These are phyloP conservation scores for Trichoderma sp. DNA, from an alignment of 2,329 filamentous ascomycete species.

Conservation along the genomic window DNA sequence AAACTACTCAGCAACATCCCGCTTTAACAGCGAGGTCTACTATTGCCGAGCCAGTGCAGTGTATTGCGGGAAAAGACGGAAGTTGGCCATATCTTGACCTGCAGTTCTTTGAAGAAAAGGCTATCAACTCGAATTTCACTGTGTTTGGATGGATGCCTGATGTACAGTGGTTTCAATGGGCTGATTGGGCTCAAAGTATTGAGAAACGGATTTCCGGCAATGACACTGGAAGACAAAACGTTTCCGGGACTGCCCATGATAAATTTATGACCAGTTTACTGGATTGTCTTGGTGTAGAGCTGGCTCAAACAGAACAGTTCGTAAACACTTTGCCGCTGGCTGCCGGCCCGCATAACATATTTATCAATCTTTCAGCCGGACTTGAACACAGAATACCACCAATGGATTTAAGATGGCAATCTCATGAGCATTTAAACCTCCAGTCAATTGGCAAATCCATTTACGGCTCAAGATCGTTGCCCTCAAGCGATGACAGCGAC, in stretches of 20 bases:
- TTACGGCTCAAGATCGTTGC: constrained; percentile 1
- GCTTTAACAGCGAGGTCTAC: neutral
- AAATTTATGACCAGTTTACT: constrained; percentile 38
- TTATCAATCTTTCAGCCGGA: constrained; percentile 33
- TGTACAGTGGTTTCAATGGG: constrained; percentile 40
- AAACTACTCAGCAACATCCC: neutral
- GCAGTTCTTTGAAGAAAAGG: constrained; percentile 40
- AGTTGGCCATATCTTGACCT: constrained; percentile 38
- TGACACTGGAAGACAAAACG: neutral
- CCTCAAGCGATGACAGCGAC: constrained; percentile 27
- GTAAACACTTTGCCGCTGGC: constrained; percentile 28
- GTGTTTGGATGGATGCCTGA: constrained; percentile 49
- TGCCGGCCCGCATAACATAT: constrained; percentile 39
- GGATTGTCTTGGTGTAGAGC: constrained; percentile 50
- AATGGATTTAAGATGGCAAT: constrained; percentile 31
- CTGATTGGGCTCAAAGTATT: constrained; percentile 34
- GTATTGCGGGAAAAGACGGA: constrained; percentile 30
- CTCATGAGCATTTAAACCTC: constrained; percentile 33
- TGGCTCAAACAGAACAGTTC: constrained; percentile 39
- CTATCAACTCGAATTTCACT: constrained; percentile 42
- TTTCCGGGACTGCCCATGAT: constrained; percentile 22
- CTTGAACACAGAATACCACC: neutral
- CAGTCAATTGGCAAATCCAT: constrained; percentile 1
- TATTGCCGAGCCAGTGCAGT: neutral
- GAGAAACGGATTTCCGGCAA: constrained; percentile 31